A percentile compares a stretch with the other conserved stretches of the same genome.
These are phyloP conservation scores for Rosa chinensis DNA, from an alignment of 306 rosid genomes.

Conservation along the genomic window DNA sequence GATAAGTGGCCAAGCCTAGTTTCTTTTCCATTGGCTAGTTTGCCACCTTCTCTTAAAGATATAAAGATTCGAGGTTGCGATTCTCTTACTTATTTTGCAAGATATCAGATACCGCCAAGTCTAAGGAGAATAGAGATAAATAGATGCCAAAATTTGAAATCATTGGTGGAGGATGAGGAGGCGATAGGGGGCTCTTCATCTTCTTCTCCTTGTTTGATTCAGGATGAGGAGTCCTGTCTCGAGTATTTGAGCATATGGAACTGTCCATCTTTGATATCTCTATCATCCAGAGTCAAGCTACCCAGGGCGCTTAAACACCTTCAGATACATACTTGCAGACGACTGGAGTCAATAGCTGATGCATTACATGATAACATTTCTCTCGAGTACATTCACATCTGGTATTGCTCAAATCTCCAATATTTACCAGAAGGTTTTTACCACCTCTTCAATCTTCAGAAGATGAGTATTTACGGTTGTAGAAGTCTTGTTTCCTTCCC, in stretches of 20 bases:
- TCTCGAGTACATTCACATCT: constrained; percentile 14
- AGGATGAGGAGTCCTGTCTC: background rate
- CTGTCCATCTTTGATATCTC: constrained; percentile 34
- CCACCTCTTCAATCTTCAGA: background rate
- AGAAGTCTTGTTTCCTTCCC: constrained; percentile 23
- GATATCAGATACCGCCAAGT: background rate
- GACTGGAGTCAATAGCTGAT: constrained; percentile 32
- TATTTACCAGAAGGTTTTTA: background rate
- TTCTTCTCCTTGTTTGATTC: background rate
- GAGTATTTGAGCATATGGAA: constrained; percentile 26
- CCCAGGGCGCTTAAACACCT: background rate
- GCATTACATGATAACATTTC: constrained; percentile 3
- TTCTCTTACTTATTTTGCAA: background rate
- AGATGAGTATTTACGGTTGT: background rate
- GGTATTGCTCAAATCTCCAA: background rate
- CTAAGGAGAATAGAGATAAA: background rate
- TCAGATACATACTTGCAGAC: constrained; percentile 23
- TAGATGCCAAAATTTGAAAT: constrained; percentile 1
- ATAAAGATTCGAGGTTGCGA: background rate
- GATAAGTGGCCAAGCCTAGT: background rate
- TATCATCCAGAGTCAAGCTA: constrained; percentile 32
- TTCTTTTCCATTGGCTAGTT: background rate
- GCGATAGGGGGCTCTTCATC: background rate
- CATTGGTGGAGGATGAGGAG: background rate
- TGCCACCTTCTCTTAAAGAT: background rate